Conservation (phyloP, 1,284 basidiomycete genomes). For the Cutaneotrichosporon spelunceum region DNA sequence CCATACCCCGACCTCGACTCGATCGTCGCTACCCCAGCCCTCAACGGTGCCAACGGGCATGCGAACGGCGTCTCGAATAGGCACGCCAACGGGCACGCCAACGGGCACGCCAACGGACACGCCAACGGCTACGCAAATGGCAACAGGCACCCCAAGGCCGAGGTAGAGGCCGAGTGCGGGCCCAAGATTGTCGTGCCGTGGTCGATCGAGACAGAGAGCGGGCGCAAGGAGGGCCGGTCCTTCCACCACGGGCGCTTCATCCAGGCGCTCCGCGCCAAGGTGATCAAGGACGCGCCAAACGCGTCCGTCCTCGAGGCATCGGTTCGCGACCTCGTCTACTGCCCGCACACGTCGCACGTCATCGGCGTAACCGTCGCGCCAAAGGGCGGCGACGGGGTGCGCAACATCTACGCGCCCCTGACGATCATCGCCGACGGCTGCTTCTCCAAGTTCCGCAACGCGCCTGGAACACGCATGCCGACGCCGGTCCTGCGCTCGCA, state of each 20-base stretch:
- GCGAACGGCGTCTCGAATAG: slow-evolving; percentile 21
- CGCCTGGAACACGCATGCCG: slow-evolving; percentile 39
- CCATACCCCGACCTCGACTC: slow-evolving; percentile 71
- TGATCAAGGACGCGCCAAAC: slow-evolving; percentile 50
- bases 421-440: slow-evolving; percentile 93
- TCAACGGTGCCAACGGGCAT: slow-evolving; percentile 11
- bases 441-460: slow-evolving; percentile 75
- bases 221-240: slow-evolving; percentile 61
- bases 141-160: slow-evolving; percentile 17
- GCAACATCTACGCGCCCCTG: slow-evolving; percentile 63
- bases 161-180: slow-evolving; percentile 6
- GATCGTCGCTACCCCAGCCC: slow-evolving; percentile 6
- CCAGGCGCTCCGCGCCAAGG: slow-evolving; percentile 69
- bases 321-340: slow-evolving; percentile 69
- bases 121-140: slow-evolving; percentile 9
- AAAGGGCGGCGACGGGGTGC: slow-evolving; percentile 30
- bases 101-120: slow-evolving; percentile 9
- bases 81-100: slow-evolving; percentile 4
- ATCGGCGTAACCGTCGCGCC: slow-evolving; percentile 63
- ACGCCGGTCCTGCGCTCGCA: slow-evolving; percentile 64
- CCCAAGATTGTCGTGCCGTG: slow-evolving; percentile 19
- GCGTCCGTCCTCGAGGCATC: slow-evolving; percentile 79
- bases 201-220: slow-evolving; percentile 37
- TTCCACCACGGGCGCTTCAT: slow-evolving; percentile 97
- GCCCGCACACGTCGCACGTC: slow-evolving; percentile 59